These are phyloP conservation scores for Apiospora rasikravindrae DNA, from an alignment of 2,329 filamentous ascomycete species.

Conservation along the genomic window DNA sequence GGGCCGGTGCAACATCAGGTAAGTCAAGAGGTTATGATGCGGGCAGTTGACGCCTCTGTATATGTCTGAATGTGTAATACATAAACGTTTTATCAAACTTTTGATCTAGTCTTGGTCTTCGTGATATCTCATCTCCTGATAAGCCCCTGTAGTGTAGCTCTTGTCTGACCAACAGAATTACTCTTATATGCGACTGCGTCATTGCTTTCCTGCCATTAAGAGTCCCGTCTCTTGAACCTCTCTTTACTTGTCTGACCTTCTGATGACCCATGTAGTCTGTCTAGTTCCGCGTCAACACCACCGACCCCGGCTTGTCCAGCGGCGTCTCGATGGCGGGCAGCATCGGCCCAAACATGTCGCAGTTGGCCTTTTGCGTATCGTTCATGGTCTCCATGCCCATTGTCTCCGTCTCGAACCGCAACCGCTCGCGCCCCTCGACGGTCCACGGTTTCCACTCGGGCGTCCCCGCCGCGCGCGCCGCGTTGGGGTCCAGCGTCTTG, in stretches of 20 bases:
- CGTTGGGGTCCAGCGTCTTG: conserved; percentile 24
- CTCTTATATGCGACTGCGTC: too few species aligned
- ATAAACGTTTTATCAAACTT: too few species aligned
- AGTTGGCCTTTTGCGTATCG: conserved; percentile 2
- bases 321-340: conserved; percentile 10
- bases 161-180: too few species aligned
- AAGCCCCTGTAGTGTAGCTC: too few species aligned
- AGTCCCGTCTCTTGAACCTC: too few species aligned
- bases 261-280: not conserved
- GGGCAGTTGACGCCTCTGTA: too few species aligned
- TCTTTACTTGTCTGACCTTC: not conserved
- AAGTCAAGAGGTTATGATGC: too few species aligned
- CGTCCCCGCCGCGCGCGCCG: conserved; percentile 13
- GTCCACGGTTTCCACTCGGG: conserved; percentile 27
- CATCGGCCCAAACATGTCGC: conserved; percentile 17
- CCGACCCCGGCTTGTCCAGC: not conserved
- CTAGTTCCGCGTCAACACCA: not conserved
- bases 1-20: too few species aligned
- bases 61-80: too few species aligned
- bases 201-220: too few species aligned
- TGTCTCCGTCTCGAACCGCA: conserved; percentile 5
- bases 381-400: conserved; percentile 18
- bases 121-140: too few species aligned
- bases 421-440: not conserved
- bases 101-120: too few species aligned